Percentiles rank a stretch among this genome's conserved stretches.
Conservation (phyloP, 176 grass and related monocot species). For the Thinopyrum elongatum region DNA sequence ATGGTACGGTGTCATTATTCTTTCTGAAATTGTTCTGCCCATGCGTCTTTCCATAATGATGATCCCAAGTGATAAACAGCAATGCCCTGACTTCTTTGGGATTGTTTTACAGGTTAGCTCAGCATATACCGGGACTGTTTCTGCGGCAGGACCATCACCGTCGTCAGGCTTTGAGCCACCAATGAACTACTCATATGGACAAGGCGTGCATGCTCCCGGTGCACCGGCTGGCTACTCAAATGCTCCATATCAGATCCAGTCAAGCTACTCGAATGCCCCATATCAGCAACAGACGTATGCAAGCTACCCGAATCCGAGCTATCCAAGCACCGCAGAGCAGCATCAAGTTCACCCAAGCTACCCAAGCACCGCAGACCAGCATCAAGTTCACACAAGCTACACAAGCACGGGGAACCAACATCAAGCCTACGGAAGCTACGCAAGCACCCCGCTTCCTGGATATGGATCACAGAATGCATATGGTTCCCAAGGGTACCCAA, state of each 20-base stretch:
- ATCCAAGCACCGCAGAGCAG: not conserved
- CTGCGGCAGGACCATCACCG: conserved; percentile 1
- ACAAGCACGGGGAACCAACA: conserved; percentile 10
- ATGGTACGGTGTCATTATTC: conserved; percentile 21
- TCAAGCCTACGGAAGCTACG: conserved; percentile 26
- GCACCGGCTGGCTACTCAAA: conserved; percentile 12
- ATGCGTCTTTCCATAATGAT: not conserved
- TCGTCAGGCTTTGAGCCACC: conserved; percentile 6
- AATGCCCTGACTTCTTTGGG: not conserved
- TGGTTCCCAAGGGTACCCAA: conserved; percentile 2
- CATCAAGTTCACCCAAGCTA: conserved; percentile 11
- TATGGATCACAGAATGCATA: conserved; percentile 7
- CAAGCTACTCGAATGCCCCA: conserved; percentile 10
- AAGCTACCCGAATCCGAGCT: conserved; percentile 31
- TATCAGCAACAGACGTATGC: not conserved
- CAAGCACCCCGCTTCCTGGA: conserved; percentile 18
- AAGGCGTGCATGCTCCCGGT: not conserved
- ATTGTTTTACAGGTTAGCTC: conserved; percentile 35
- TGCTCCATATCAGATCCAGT: not conserved
- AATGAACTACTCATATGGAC: conserved; percentile 2
- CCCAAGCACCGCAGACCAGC: not conserved
- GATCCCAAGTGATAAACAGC: not conserved
- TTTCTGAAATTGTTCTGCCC: not conserved
- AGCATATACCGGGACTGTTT: conserved; percentile 17
- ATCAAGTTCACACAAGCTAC: conserved; percentile 21